Percentiles rank a stretch among this genome's conserved stretches.
phyloP scores from a whole-genome alignment of 179 eudicot genomes.

The Nepenthes alata region DNA sequence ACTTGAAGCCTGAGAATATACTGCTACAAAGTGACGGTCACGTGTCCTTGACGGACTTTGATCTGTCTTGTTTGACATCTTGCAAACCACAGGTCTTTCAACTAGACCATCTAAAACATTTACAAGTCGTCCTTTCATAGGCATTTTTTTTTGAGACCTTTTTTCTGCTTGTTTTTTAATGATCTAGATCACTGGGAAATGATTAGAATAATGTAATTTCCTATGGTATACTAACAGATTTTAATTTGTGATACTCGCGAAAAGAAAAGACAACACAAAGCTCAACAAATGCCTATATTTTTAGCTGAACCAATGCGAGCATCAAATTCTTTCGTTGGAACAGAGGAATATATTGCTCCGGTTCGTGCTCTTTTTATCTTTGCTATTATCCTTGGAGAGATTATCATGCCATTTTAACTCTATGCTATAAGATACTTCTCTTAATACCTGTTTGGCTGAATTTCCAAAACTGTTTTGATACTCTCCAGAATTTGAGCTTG shows the following conservation, averaged over 20 bases:
- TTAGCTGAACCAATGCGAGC: constrained; percentile 96
- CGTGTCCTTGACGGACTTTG: constrained; percentile 85
- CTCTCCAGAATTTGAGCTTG: too few relatives aligned
- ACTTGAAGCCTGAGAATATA: constrained; percentile 92
- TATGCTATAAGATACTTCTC: too few relatives aligned
- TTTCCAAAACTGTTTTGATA: too few relatives aligned
- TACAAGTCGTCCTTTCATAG: neutral
- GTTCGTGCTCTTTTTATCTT: constrained; percentile 25
- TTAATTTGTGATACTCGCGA: constrained; percentile 46
- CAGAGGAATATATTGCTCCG: constrained; percentile 99
- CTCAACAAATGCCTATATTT: constrained; percentile 66
- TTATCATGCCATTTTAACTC: neutral
- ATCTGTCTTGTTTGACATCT: constrained; percentile 92
- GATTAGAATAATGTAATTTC: too few relatives aligned
- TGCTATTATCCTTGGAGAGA: neutral
- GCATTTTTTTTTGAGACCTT: neutral
- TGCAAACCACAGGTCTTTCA: constrained; percentile 84
- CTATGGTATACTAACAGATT: constrained; percentile 30
- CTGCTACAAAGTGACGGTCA: constrained; percentile 76
- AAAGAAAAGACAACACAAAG: constrained; percentile 58
- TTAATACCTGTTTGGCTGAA: too few relatives aligned
- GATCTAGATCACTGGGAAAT: too few relatives aligned
- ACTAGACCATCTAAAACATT: too few relatives aligned
- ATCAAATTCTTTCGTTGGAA: constrained; percentile 97
- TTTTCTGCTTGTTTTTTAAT: too few relatives aligned